Percentiles rank a stretch among this genome's conserved stretches.
Evolutionary conservation across 1,139 yeast species (phyloP).

Genomic region (Chernovozyma aurita): DNA sequence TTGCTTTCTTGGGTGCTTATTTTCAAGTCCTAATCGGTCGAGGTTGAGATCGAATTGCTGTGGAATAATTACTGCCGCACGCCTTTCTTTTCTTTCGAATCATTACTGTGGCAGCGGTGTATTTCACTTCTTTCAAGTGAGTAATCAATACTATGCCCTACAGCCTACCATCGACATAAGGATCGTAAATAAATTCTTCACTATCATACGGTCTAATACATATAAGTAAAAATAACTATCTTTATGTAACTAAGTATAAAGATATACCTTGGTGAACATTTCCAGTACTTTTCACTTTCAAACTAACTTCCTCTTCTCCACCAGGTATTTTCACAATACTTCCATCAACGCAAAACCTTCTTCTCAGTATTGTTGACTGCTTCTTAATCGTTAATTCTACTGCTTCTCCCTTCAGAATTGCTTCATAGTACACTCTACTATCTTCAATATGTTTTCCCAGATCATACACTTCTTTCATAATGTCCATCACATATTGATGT

Average conservation of each 20-base stretch:
- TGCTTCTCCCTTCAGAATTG: constrained; percentile 21
- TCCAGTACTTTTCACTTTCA: constrained; percentile 16
- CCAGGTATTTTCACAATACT: constrained; percentile 30
- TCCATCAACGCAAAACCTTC: constrained; percentile 57
- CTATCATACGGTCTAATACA: too few species aligned
- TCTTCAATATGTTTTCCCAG: constrained; percentile 51
- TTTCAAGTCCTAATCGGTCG: too few species aligned
- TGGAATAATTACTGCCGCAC: too few species aligned
- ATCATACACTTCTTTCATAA: constrained; percentile 58
- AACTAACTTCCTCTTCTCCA: constrained; percentile 14
- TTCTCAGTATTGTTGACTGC: constrained; percentile 15
- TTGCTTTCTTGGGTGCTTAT: too few species aligned
- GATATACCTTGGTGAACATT: constrained; percentile 22
- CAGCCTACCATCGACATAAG: too few species aligned
- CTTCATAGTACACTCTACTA: constrained; percentile 38
- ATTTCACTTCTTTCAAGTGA: too few species aligned
- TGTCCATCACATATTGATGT: constrained; percentile 41
- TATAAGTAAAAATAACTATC: too few species aligned
- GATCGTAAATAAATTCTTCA: too few species aligned
- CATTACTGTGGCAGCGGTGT: too few species aligned
- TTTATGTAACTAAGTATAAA: constrained; percentile 9
- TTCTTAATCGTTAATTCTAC: constrained; percentile 23
- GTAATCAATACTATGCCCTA: too few species aligned
- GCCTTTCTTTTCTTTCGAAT: too few species aligned
- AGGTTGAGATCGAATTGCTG: too few species aligned